Conservation (phyloP, 352 stramenopile genomes). For the Globisporangium okanoganense region DNA sequence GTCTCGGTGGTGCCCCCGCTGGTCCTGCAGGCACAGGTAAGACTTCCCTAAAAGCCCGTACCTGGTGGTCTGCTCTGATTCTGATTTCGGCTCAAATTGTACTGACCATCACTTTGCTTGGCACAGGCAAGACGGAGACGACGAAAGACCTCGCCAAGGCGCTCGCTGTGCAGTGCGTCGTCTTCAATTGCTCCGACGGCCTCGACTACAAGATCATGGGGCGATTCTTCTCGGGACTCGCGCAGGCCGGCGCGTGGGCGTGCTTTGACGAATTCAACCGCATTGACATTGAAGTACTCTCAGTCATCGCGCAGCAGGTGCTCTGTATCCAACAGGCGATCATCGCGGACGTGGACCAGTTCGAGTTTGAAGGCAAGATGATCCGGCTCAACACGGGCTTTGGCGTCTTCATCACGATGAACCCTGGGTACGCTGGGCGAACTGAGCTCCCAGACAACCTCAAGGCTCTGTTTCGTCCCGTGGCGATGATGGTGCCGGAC, state of each 20-base stretch:
- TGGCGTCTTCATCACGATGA: conserved; percentile 96
- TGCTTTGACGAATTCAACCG: conserved; percentile 97
- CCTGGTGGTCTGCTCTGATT: too few species aligned
- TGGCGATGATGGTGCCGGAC: conserved; percentile 95
- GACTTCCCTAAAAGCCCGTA: too few species aligned
- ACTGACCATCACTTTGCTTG: too few species aligned
- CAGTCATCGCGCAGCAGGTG: conserved; percentile 95
- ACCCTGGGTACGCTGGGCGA: conserved; percentile 90
- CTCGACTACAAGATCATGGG: conserved; percentile 98
- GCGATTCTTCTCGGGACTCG: conserved; percentile 92
- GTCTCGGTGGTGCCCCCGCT: conserved; percentile 89
- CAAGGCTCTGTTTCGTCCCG: conserved; percentile 92
- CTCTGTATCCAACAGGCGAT: conserved; percentile 94
- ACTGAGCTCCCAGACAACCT: conserved; percentile 93
- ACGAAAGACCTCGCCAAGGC: conserved; percentile 94
- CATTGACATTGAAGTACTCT: conserved; percentile 95
- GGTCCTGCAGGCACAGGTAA: conserved; percentile 93
- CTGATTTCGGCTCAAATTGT: too few species aligned
- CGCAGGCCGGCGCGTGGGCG: conserved; percentile 91
- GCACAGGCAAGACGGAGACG: conserved; percentile 94
- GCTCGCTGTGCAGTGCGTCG: conserved; percentile 92
- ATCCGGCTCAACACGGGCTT: conserved; percentile 91
- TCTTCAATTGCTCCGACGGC: conserved; percentile 95
- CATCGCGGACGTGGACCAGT: conserved; percentile 81
- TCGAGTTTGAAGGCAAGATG: conserved; percentile 93